phyloP scores from a whole-genome alignment of 495 filamentous ascomycete genomes.

The Aspergillus sclerotioniger region DNA sequence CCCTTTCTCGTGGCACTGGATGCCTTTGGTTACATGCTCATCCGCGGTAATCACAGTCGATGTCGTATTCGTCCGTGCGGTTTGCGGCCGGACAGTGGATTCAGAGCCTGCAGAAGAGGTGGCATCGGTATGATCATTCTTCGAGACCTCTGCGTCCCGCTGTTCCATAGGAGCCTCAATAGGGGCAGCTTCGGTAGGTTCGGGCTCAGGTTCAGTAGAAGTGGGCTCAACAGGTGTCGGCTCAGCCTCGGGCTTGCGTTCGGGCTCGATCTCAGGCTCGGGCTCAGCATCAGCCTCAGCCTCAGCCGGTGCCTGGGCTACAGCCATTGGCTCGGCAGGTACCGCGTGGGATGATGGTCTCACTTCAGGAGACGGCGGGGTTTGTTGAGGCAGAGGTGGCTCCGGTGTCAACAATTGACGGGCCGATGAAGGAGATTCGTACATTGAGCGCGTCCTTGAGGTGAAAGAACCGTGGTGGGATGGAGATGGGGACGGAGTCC shows the following conservation, averaged over 20 bases:
- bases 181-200: constrained; percentile 27
- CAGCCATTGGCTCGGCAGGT: constrained; percentile 15
- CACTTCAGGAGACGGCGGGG: constrained; percentile 13
- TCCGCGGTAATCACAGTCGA: constrained; percentile 67
- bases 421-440: constrained; percentile 28
- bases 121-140: constrained; percentile 45
- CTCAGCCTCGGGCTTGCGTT: too few species aligned
- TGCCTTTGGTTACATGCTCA: constrained; percentile 83
- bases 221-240: background rate
- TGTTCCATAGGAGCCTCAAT: constrained; percentile 31
- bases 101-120: constrained; percentile 62
- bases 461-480: constrained; percentile 19
- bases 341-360: background rate
- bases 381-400: constrained; percentile 5
- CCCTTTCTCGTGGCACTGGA: constrained; percentile 83
- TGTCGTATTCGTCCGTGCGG: constrained; percentile 39
- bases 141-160: constrained; percentile 11
- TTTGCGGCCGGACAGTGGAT: constrained; percentile 60
- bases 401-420: constrained; percentile 18
- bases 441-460: constrained; percentile 39
- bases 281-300: too few species aligned
- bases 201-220: constrained; percentile 6
- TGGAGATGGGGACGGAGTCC: constrained; percentile 36
- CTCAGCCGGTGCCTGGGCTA: too few species aligned
- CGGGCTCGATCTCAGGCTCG: too few species aligned